Base-by-base conservation (phyloP, 164 flowering plant species). In the Taxillus chinensis region DNA sequence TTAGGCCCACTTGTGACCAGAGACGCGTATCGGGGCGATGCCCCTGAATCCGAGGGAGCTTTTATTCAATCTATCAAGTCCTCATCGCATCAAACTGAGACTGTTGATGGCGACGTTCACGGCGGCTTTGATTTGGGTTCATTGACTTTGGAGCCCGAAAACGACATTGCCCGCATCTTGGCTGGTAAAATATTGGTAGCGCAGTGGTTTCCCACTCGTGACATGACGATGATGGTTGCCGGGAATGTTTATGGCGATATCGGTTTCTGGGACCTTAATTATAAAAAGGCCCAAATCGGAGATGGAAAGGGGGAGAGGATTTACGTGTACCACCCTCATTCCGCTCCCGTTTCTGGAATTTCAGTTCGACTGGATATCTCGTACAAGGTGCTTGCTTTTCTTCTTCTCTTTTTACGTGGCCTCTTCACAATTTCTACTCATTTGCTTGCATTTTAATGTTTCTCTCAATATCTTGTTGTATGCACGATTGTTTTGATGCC, bases 161-260 rank as follows among this genome's bases (percentile, higher is more conserved):
- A 90, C 73, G 27, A 27, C 27, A 54, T 93, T 17, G 95, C 88
- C 0, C 64, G 90, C 59, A 39, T 90, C 10, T 62, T 89, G 60
- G 79, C 89, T 0, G 83, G 79, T 8, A 82, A 76, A 63, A 84
- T 84, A 63, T 48, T 72, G 64, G 58, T 41, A 48, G 70, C 89
- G 62, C 56, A 66, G 64, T 84, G 90, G 69, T 78, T 83, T 39
- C 97, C 99, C 14, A 65, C 74, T 41, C 46, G 3, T 14, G 67
- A 74, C 42, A 16, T 75, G 71, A 79, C 64, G 8, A 66, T 90
- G 70, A 57, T 93, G 69, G 86, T 70, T 16, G 87, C 73, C 0
- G 97, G 96, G n/a, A 83, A 83, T 66, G 83, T 80, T 71, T 46
- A 45, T 69, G 99, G 96, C 10, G 63, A 87, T 74, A 59, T 90